phyloP scores from a whole-genome alignment of 2,329 filamentous ascomycete genomes.

The Fusarium goolgardi region DNA sequence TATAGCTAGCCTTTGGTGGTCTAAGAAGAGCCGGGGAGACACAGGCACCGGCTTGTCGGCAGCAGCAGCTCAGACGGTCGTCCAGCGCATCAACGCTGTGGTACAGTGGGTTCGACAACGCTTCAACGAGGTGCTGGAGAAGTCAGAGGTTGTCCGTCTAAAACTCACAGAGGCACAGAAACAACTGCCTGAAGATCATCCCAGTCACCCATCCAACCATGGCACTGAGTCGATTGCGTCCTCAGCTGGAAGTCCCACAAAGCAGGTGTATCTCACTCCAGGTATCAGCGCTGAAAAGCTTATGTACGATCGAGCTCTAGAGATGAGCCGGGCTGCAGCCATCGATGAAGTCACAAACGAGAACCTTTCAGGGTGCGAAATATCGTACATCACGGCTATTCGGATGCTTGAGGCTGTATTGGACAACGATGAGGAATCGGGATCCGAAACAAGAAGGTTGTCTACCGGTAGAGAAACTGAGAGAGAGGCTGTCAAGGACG shows the following conservation, averaged over 20 bases:
- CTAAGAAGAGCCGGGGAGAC: slow-evolving; percentile 77
- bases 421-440: slow-evolving; percentile 77
- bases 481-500: slow-evolving; percentile 52
- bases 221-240: slow-evolving; percentile 67
- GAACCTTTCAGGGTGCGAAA: slow-evolving; percentile 86
- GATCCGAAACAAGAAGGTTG: slow-evolving; percentile 42
- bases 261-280: slow-evolving; percentile 84
- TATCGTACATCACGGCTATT: slow-evolving; percentile 93
- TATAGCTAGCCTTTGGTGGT: slow-evolving; percentile 93
- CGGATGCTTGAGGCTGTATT: slow-evolving; percentile 95
- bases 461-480: slow-evolving; percentile 56
- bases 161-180: slow-evolving; percentile 89
- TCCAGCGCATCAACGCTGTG: slow-evolving; percentile 85
- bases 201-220: slow-evolving; percentile 85
- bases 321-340: slow-evolving; percentile 95
- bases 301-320: slow-evolving; percentile 96
- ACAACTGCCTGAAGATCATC: slow-evolving; percentile 84
- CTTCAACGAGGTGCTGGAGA: slow-evolving; percentile 97
- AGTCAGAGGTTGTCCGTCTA: slow-evolving; percentile 91
- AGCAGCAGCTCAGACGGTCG: slow-evolving; percentile 61
- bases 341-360: slow-evolving; percentile 96
- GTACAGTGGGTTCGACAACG: slow-evolving; percentile 95
- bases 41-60: slow-evolving; percentile 55
- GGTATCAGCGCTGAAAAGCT: slow-evolving; percentile 95
- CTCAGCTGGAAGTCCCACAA: slow-evolving; percentile 72